Evolutionary conservation across 192 early-diverging fungal genomes (phyloP), one percentile per base, ranked within the genome.

Genomic region (Coemansia sp.): DNA sequence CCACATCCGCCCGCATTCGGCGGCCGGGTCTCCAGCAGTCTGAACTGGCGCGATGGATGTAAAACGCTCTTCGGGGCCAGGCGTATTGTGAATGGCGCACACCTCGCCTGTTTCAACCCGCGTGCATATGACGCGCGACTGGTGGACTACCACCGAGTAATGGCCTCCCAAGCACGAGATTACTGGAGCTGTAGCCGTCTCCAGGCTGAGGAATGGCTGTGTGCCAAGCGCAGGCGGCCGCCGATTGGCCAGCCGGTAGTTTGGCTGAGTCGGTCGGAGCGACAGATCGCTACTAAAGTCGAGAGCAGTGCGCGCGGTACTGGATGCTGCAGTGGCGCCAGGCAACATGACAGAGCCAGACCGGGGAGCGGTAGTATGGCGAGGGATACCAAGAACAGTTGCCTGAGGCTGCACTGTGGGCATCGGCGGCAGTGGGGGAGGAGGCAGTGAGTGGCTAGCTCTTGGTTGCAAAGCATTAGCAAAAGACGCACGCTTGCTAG

Each of bases 61-160:
- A 44, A 79, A 79, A 24, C 76, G 70, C 64, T 79, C 76, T n/a
- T 79, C 76, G 12, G 76, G 63, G 18, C 70, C 76, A 5, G 70
- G 70, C 14, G 76, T 58, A 36, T 73, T 72, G 60, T 79, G 76
- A 32, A 79, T 68, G 17, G 76, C 70, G 21, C 70, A 68, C 43
- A 79, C 64, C 22, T 79, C 76, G 54, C 76, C 76, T 9, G 70
- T 63, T 22, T 69, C 76, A 11, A 79, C 56, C n/a, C 63, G 63
- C 32, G 70, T 73, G 56, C 76, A 79, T 59, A 72, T 60, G n/a
- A 79, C 55, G 29, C 71, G 76, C 38, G 70, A 52, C 37, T 79
- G 76, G 46, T 65, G 63, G 5, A 67, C 67, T 9, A 79, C 63
- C 19, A 65, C 66, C 9, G 71, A 57, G 34, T 69, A 60, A 21